Evolutionary conservation across 805 yeast genomes (phyloP).

Genomic region (Candida anglica): DNA sequence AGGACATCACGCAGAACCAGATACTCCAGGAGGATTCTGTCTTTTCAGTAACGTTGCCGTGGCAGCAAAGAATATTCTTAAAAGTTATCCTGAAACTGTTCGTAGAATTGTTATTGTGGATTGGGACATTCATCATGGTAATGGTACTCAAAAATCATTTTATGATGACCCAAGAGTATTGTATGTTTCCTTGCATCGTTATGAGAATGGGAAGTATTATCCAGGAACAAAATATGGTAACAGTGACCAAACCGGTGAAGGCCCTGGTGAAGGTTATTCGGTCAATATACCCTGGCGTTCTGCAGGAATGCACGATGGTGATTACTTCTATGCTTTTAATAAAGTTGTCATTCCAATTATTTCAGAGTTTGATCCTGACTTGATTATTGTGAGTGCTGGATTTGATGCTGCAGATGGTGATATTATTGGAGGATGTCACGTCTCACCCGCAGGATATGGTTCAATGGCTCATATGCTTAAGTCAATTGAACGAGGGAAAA

Average conservation of each 20-base stretch:
- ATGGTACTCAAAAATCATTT: slow-evolving; percentile 95
- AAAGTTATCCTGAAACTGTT: slow-evolving; percentile 83
- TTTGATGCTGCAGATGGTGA: slow-evolving; percentile 99
- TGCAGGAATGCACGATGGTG: slow-evolving; percentile 93
- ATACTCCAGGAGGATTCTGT: slow-evolving; percentile 95
- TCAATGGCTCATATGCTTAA: slow-evolving; percentile 93
- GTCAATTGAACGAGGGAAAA: slow-evolving; percentile 80
- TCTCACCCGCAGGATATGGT: slow-evolving; percentile 93
- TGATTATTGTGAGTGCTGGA: slow-evolving; percentile 90
- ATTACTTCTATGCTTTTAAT: slow-evolving; percentile 87
- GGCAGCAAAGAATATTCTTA: slow-evolving; percentile 83
- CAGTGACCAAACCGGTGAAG: slow-evolving; percentile 78
- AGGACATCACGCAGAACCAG: slow-evolving; percentile 99
- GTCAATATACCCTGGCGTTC: slow-evolving; percentile 93
- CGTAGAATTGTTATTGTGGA: slow-evolving; percentile 80
- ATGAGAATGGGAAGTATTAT: slow-evolving; percentile 86
- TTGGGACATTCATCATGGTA: slow-evolving; percentile 99
- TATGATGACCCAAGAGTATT: slow-evolving; percentile 85
- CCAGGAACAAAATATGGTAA: slow-evolving; percentile 92
- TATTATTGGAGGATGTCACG: slow-evolving; percentile 93
- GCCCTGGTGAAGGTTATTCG: slow-evolving; percentile 79
- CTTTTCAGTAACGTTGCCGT: slow-evolving; percentile 95
- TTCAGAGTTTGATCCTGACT: slow-evolving; percentile 85
- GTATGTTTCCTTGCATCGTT: slow-evolving; percentile 88
- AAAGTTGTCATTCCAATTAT: slow-evolving; percentile 85